Percentiles rank a stretch among this genome's conserved stretches.
phyloP scores from a whole-genome alignment of 2,329 filamentous ascomycete species.

The Westerdykella aurantiaca region DNA sequence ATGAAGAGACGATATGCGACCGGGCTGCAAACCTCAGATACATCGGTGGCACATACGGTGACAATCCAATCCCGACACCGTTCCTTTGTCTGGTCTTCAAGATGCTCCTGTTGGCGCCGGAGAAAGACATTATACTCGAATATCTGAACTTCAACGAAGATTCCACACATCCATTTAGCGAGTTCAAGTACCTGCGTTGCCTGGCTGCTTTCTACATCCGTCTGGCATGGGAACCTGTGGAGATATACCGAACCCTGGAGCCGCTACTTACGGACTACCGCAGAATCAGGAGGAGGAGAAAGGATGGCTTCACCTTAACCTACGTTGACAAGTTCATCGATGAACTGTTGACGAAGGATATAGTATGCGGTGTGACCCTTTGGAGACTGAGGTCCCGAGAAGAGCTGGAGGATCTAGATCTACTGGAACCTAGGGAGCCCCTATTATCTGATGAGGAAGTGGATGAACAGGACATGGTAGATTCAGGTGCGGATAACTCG shows the following conservation, averaged over 20 bases:
- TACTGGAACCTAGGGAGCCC: constrained; percentile 79
- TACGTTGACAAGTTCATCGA: constrained; percentile 91
- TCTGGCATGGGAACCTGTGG: constrained; percentile 73
- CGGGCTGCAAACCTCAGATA: constrained; percentile 79
- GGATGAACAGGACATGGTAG: constrained; percentile 44
- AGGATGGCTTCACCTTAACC: constrained; percentile 69
- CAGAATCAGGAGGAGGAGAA: constrained; percentile 72
- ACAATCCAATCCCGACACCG: constrained; percentile 75
- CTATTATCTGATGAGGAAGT: constrained; percentile 68
- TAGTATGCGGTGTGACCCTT: constrained; percentile 84
- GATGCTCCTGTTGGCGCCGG: constrained; percentile 79
- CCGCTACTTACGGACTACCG: constrained; percentile 74
- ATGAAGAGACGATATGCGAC: constrained; percentile 74
- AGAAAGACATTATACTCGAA: constrained; percentile 69
- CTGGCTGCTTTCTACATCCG: constrained; percentile 91
- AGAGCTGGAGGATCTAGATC: constrained; percentile 79
- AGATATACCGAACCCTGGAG: constrained; percentile 76
- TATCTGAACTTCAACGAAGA: constrained; percentile 60
- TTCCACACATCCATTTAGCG: constrained; percentile 25
- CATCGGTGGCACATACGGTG: constrained; percentile 83
- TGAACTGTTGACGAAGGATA: constrained; percentile 79
- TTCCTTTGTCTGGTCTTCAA: constrained; percentile 96
- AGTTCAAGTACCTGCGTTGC: constrained; percentile 75
- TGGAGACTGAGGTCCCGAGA: constrained; percentile 84
- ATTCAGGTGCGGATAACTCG: neutral